Evolutionary conservation across 1,139 yeast genomes (phyloP).

Genomic region (Debaryomycetaceae sp.): DNA sequence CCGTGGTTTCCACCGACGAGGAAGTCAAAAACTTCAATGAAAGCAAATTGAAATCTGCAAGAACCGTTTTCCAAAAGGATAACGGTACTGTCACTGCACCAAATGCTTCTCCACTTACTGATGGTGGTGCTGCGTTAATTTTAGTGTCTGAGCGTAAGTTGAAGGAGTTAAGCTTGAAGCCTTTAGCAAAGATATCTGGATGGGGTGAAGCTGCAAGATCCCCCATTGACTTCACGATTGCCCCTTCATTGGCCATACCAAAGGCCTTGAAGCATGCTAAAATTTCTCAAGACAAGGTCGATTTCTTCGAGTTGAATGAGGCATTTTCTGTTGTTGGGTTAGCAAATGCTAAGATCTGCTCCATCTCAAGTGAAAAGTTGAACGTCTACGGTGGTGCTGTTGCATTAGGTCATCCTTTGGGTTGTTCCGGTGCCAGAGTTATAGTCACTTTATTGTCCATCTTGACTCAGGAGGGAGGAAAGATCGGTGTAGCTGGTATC

Average conservation of each 20-base stretch:
- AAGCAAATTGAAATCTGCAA: slow-evolving; percentile 65
- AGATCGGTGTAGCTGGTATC: slow-evolving; percentile 84
- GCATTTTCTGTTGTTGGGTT: slow-evolving; percentile 91
- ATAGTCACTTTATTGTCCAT: slow-evolving; percentile 74
- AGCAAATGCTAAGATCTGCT: slow-evolving; percentile 72
- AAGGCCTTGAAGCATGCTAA: slow-evolving; percentile 86
- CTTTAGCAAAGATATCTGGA: slow-evolving; percentile 76
- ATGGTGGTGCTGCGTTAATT: slow-evolving; percentile 90
- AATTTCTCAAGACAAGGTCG: slow-evolving; percentile 51
- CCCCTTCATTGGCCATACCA: slow-evolving; percentile 87
- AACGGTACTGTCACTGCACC: slow-evolving; percentile 91
- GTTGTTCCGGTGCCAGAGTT: slow-evolving; percentile 92
- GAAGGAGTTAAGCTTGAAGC: slow-evolving; percentile 72
- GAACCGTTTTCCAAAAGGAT: slow-evolving; percentile 83
- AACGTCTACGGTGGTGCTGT: slow-evolving; percentile 97
- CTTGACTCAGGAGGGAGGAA: slow-evolving; percentile 72
- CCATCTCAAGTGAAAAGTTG: slow-evolving; percentile 60
- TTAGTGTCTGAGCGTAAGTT: slow-evolving; percentile 75
- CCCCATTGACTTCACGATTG: slow-evolving; percentile 86
- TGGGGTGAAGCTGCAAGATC: slow-evolving; percentile 96
- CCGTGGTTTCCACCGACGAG: slow-evolving; percentile 62
- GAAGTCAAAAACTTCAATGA: slow-evolving; percentile 67
- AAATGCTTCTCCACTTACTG: slow-evolving; percentile 87
- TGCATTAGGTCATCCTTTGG: slow-evolving; percentile 91
- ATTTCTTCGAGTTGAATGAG: slow-evolving; percentile 84